Evolutionary conservation across 345 rosid species (phyloP), one percentile per base, ranked within the genome.

Genomic region (Durio zibethinus): DNA sequence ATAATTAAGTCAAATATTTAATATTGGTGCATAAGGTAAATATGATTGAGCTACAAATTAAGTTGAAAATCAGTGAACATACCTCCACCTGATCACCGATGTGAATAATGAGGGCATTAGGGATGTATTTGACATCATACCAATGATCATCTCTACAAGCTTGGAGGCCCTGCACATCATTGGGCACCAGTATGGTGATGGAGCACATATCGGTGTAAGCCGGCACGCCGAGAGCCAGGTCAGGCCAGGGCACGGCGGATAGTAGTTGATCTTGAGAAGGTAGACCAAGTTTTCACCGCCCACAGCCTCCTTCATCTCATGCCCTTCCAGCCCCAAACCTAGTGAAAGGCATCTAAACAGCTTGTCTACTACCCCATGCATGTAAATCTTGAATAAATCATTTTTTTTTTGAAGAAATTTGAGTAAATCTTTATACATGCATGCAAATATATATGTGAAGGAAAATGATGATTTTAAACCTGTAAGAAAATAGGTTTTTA

Each of bases 161-260:
- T 72, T 96, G 99, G 48, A 96, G 88, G 5, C 98, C 99, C 3
- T 92, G 94, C 12, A 93, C 91, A 15, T 93, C 89, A 52, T 93
- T 93, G 20, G 98, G 94, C 0, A 96, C 93, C 1, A 96, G 89
- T 54, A 96, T 69, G 74, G 99, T 96, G 77, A 93, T 1, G 8
- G 90, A 15, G 31, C 85, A 81, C 29, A 91, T 86, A 50, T 96
- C 99, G 0, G 98, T 91, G 57, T 93, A 98, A 4, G 99, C 86
- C 25, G 80, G 87, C 61, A 96, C 97, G 0, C 99, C 99, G 9
- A 93, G 89, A 0, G 91, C 80, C 27, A 96, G 86, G 75, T 96
- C 98, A 0, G 99, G 98, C 92, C 84, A 16, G 98, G 99, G 47
- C 98, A 96, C 1, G 97, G 97, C 8, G 98, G 97, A 57, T 92